phyloP scores from a whole-genome alignment of 441 rosid species.

The Jatropha podagrica region DNA sequence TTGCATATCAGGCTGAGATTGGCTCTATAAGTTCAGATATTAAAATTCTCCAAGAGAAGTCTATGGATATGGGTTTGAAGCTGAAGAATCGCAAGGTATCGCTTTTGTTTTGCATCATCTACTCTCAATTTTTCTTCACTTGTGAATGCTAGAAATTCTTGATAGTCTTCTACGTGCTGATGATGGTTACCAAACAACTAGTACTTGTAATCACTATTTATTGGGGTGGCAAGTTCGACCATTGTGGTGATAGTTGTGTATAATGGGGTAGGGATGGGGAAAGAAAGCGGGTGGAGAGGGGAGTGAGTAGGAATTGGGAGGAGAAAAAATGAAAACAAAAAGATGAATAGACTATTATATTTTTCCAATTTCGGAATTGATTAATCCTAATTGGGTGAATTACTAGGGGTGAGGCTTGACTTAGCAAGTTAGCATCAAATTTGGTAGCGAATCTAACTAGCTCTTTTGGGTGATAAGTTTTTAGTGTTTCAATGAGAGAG shows the following conservation, averaged over 20 bases:
- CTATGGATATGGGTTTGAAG: slow-evolving; percentile 99
- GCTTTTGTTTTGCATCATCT: slow-evolving; percentile 6
- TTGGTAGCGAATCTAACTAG: background rate
- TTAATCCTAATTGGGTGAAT: background rate
- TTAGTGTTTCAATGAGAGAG: background rate
- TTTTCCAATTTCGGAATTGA: background rate
- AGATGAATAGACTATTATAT: too few species aligned
- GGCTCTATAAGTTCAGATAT: slow-evolving; percentile 99
- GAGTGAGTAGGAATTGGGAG: too few species aligned
- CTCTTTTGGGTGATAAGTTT: background rate
- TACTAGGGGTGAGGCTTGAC: background rate
- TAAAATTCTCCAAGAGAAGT: slow-evolving; percentile 96
- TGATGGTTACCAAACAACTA: background rate
- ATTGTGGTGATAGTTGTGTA: background rate
- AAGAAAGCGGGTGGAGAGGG: background rate
- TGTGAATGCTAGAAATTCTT: slow-evolving; percentile 5
- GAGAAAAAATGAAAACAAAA: too few species aligned
- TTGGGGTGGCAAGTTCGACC: background rate
- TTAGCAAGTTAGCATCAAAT: background rate
- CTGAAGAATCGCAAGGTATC: slow-evolving; percentile 97
- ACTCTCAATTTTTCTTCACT: background rate
- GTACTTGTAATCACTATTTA: background rate
- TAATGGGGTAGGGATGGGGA: background rate
- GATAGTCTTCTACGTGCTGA: slow-evolving; percentile 1
- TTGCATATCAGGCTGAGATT: slow-evolving; percentile 70